Evolutionary conservation across 371 early-diverging fungal species (phyloP), one percentile per base, ranked within the genome.

Genomic region (Apophysomyces sp.): DNA sequence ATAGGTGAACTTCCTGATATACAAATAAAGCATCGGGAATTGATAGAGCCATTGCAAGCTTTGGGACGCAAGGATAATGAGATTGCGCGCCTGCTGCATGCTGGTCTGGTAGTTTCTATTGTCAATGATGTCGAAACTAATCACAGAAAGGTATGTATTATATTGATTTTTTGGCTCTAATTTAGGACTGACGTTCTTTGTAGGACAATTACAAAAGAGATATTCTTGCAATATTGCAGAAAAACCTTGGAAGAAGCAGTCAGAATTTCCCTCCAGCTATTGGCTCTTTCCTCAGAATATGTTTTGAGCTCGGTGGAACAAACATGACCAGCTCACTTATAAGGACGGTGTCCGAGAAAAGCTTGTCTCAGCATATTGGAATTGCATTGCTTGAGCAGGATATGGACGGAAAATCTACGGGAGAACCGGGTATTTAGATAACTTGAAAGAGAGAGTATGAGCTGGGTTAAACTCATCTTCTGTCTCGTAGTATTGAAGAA

Each of bases 1-100:
- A 49, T 57, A 77, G 91, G 93, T 1, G 91, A 92, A 44, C 73
- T 91, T 7, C 93, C 92, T 0, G 93, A 93, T 70, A 86, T 93
- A 40, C 86, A 89, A 63, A 90, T 93, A 55, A 65, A 68, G 5
- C 59, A 83, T 51, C 77, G 71, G 40, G 91, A 92, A 16, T 58
- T 93, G 1, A 69, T 93, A 1, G 67, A 69, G 9, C 93, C 93
- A 0, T 73, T 93, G 13, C 87, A 89, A 62, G 70, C 72, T 0
- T 68, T 93, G 3, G 84, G 86, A 1, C 67, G 76, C 32, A 63
- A 75, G 24, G 93, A 93, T 66, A 76, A 74, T 12, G 90, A 89
- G n/a, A 78, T 89, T 11, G 80, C 88, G 9, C 84, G 83, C 18
- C 61, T 79, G 32, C 55, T 90, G 3, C 84, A 87, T 56, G 70